Conservation (phyloP, 2,329 filamentous ascomycete species). For the Pseudocercospora musae region DNA sequence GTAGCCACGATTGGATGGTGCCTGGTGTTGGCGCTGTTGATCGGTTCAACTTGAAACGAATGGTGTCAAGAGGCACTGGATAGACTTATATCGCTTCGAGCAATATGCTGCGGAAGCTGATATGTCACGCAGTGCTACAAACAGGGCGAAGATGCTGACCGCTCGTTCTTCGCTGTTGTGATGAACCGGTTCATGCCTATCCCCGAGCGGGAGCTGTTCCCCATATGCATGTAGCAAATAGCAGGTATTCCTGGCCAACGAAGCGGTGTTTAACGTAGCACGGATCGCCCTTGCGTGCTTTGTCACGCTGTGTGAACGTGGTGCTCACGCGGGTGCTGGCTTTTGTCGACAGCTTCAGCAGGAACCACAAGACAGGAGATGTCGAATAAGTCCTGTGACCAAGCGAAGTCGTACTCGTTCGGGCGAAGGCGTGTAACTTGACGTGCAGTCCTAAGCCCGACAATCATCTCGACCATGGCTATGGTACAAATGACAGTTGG, state of each 20-base stretch:
- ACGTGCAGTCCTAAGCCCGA: background rate
- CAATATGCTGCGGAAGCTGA: background rate
- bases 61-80: background rate
- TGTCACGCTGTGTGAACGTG: background rate
- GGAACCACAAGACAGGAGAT: background rate
- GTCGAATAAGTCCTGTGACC: background rate
- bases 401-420: constrained; percentile 1
- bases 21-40: background rate
- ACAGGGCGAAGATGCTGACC: background rate
- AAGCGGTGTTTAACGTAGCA: background rate
- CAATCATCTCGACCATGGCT: background rate
- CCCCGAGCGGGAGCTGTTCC: background rate
- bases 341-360: background rate
- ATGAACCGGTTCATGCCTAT: background rate
- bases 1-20: constrained; percentile 5
- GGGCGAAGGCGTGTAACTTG: background rate
- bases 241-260: background rate
- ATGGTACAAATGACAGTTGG: constrained; percentile 2
- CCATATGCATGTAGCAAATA: background rate
- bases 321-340: background rate
- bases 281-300: background rate
- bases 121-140: background rate
- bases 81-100: background rate
- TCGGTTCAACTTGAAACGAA: background rate
- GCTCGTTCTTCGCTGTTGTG: constrained; percentile 1